Base-by-base conservation (phyloP, 225 moss, liverwort and hornwort genomes). In the Polytrichum formosum region DNA sequence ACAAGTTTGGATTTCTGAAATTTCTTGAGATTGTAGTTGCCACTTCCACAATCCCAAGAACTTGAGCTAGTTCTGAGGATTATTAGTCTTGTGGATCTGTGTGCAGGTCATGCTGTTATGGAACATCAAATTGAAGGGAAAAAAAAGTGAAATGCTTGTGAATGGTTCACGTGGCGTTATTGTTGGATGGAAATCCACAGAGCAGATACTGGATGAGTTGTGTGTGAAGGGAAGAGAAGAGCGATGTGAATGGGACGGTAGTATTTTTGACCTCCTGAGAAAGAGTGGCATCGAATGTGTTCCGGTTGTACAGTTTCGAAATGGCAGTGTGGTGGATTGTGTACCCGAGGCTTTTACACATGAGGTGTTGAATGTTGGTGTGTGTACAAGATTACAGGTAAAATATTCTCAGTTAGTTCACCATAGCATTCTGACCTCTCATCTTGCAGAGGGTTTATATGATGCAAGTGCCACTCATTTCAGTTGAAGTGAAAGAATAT, bases 121-220 rank as follows among this genome's bases (percentile, higher is more conserved):
- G 66, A 87, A 87, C 62, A 56, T 87, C 16, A 68, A 69, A 66
- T 77, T 73, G 53, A 78, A 72, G 35, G 77, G 80, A 55, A 37
- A 72, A 53, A 66, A 66, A 22, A 35, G 33, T 16, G 5, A 66
- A 37, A 67, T 71, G 21, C 67, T 87, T 30, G 86, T 78, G 16
- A 87, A 87, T 78, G 86, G 86, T 22, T 87, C 86, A 19, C 86
- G 86, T 28, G 86, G 86, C 5, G 56, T 87, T 29, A 53, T 87
- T 64, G 72, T 82, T 28, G 83, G 83, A 65, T 87, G 86, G 86
- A 87, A 77, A 21, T 27, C 75, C 25, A 66, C 67, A 59, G 73
- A 73, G 62, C 35, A 74, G 19, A 59, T 80, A 63, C 68, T 73
- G 35, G 67, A 80, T 26, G 68, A 71, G 13, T 61, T 64, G 67